phyloP scores from a whole-genome alignment of 768 basidiomycete genomes.

The Tulasnella sp. region DNA sequence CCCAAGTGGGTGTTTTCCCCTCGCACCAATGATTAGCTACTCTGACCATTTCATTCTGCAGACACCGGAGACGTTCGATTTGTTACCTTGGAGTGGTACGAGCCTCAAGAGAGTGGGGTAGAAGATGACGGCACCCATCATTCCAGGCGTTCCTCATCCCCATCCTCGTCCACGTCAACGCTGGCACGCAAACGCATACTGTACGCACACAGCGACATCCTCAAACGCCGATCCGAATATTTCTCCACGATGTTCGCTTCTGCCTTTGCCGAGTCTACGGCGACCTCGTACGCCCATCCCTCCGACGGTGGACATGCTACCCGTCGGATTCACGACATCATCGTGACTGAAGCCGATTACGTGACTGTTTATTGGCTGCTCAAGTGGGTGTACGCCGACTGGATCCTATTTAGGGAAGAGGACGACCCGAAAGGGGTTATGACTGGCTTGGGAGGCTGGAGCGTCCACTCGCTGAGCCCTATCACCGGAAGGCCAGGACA shows the following conservation, averaged over 20 bases:
- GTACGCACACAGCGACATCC: constrained; percentile 70
- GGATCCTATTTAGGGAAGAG: constrained; percentile 54
- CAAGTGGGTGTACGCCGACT: constrained; percentile 66
- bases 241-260: constrained; percentile 65
- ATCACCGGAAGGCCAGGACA: constrained; percentile 22
- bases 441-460: constrained; percentile 56
- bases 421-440: constrained; percentile 60
- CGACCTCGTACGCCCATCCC: constrained; percentile 28
- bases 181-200: constrained; percentile 60
- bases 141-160: constrained; percentile 34
- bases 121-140: constrained; percentile 20
- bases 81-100: constrained; percentile 49
- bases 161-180: constrained; percentile 24
- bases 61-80: constrained; percentile 72
- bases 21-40: neutral
- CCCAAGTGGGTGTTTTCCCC: constrained; percentile 35
- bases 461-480: constrained; percentile 41
- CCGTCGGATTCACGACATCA: constrained; percentile 46
- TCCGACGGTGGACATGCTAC: constrained; percentile 10
- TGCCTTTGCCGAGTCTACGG: constrained; percentile 49
- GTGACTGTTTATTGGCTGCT: constrained; percentile 69
- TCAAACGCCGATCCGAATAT: constrained; percentile 63
- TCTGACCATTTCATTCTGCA: constrained; percentile 17
- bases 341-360: constrained; percentile 72
- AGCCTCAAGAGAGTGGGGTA: constrained; percentile 20